A percentile compares a stretch with the other conserved stretches of the same genome.
Conservation (phyloP, 768 basidiomycete species). For the Leccinellum albellum region DNA sequence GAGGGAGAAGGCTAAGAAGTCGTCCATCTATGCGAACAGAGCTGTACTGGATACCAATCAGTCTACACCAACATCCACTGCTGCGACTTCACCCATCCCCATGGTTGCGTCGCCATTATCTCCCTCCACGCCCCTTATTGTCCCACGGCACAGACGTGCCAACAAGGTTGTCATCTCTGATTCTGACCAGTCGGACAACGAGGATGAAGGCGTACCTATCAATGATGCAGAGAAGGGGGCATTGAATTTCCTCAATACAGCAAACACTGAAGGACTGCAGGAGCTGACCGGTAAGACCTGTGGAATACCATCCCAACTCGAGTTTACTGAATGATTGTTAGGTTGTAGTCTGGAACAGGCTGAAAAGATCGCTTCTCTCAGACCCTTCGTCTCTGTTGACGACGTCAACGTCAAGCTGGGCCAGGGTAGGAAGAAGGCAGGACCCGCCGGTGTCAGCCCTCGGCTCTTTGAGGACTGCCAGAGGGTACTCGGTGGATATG, state of each 20-base stretch:
- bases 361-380: constrained; percentile 64
- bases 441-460: constrained; percentile 78
- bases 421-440: constrained; percentile 84
- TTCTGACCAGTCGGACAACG: constrained; percentile 47
- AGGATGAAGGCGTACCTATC: constrained; percentile 39
- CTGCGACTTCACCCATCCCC: constrained; percentile 30
- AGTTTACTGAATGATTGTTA: constrained; percentile 26
- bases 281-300: constrained; percentile 64
- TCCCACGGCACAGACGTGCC: constrained; percentile 46
- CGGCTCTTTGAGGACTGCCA: constrained; percentile 89
- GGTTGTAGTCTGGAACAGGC: constrained; percentile 85
- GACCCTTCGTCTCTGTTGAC: constrained; percentile 75
- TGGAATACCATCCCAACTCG: not conserved
- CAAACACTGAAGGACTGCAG: constrained; percentile 59
- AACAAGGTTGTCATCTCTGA: constrained; percentile 68
- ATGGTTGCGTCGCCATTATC: constrained; percentile 36
- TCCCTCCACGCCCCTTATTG: constrained; percentile 40
- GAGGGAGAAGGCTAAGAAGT: constrained; percentile 75
- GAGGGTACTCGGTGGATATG: constrained; percentile 79
- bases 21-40: constrained; percentile 77
- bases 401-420: constrained; percentile 74
- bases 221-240: constrained; percentile 47
- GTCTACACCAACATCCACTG: constrained; percentile 34
- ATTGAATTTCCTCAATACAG: constrained; percentile 66
- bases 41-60: constrained; percentile 45